These are phyloP conservation scores for Trichoderma koningii DNA, from an alignment of 2,329 filamentous ascomycete genomes.

Conservation along the genomic window DNA sequence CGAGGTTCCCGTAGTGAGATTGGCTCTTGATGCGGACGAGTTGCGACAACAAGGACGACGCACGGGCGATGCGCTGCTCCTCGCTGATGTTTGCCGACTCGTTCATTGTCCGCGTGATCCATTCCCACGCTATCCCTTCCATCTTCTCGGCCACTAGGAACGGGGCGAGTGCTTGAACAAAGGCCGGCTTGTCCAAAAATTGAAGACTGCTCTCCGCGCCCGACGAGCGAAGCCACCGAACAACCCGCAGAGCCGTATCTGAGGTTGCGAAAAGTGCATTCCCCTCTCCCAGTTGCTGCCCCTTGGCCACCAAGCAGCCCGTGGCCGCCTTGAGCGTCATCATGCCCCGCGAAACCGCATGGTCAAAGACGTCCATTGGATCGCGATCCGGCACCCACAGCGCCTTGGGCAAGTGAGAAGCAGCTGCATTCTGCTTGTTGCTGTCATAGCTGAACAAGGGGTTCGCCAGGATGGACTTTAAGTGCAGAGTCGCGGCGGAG, in stretches of 20 bases:
- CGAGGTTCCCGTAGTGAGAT: conserved; percentile 46
- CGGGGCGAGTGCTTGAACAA: conserved; percentile 46
- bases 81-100: conserved; percentile 32
- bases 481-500: conserved; percentile 48
- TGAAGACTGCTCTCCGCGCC: conserved; percentile 49
- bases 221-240: conserved; percentile 57
- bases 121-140: conserved; percentile 55
- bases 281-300: conserved; percentile 42
- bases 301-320: conserved; percentile 55
- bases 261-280: conserved; percentile 43
- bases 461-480: conserved; percentile 60
- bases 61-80: conserved; percentile 35
- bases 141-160: conserved; percentile 57
- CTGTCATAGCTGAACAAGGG: conserved; percentile 53
- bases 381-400: conserved; percentile 38
- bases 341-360: conserved; percentile 56
- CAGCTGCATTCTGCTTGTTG: conserved; percentile 34
- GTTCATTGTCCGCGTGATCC: conserved; percentile 49
- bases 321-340: conserved; percentile 57
- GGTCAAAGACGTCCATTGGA: conserved; percentile 58
- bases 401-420: conserved; percentile 29
- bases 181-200: conserved; percentile 47
- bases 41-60: conserved; percentile 41
- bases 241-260: conserved; percentile 50
- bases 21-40: conserved; percentile 49